These are phyloP conservation scores for Tylopilus balloui DNA, from an alignment of 768 basidiomycete genomes.

Conservation along the genomic window DNA sequence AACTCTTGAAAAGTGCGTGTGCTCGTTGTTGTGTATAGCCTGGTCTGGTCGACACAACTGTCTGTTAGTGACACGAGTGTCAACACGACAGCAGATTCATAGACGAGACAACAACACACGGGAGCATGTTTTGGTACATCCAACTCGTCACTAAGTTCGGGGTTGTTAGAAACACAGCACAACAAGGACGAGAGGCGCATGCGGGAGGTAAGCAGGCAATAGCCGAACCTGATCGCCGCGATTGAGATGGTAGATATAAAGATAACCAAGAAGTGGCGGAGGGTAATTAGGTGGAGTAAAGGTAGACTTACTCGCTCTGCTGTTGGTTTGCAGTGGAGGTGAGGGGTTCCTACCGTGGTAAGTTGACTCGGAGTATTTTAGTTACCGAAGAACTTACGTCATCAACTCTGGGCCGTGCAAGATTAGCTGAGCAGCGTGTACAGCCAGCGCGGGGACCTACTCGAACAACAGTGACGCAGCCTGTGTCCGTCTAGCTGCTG, in stretches of 20 bases:
- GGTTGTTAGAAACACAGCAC: slow-evolving; percentile 59
- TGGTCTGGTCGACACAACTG: slow-evolving; percentile 8
- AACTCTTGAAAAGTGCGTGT: slow-evolving; percentile 53
- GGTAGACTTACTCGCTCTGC: slow-evolving; percentile 30
- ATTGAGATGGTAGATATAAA: slow-evolving; percentile 12
- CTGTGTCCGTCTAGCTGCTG: slow-evolving; percentile 17
- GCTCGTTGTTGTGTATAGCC: slow-evolving; percentile 51
- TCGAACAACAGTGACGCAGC: slow-evolving; percentile 3
- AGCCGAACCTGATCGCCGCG: slow-evolving; percentile 23
- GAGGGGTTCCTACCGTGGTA: slow-evolving; percentile 24
- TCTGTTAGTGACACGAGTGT: background rate
- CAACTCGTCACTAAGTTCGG: slow-evolving; percentile 48
- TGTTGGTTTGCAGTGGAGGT: slow-evolving; percentile 20
- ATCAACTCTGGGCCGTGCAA: slow-evolving; percentile 23
- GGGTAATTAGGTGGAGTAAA: slow-evolving; percentile 18
- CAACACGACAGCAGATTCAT: background rate
- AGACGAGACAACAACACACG: slow-evolving; percentile 18
- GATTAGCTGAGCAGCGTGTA: background rate
- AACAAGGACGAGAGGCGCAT: slow-evolving; percentile 61
- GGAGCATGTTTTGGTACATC: slow-evolving; percentile 30
- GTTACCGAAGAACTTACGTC: slow-evolving; percentile 27
- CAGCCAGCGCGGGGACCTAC: slow-evolving; percentile 9
- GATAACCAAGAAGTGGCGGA: slow-evolving; percentile 8
- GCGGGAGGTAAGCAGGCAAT: slow-evolving; percentile 31
- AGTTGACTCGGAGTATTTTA: slow-evolving; percentile 13